These are phyloP conservation scores for Thielaviopsis euricoi DNA, from an alignment of 2,329 filamentous ascomycete species.

Conservation along the genomic window DNA sequence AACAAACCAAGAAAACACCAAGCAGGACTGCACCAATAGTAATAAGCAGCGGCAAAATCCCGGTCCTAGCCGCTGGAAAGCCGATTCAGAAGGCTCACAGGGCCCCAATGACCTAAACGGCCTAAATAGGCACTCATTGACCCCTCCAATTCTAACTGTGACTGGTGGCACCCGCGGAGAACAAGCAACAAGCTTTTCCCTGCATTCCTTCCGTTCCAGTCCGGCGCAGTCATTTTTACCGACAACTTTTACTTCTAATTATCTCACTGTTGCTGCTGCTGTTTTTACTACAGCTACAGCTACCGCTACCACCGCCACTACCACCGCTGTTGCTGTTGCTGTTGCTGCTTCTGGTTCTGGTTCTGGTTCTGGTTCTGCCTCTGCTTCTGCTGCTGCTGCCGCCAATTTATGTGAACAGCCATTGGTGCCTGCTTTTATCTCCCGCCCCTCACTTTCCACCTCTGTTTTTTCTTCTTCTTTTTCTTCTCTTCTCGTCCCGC, in stretches of 20 bases:
- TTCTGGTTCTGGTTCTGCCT: background rate
- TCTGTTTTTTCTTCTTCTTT: conserved; percentile 1
- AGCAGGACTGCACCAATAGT: background rate
- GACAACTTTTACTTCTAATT: background rate
- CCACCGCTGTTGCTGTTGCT: no score
- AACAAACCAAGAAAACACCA: background rate
- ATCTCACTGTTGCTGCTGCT: background rate
- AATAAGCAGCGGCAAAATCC: background rate
- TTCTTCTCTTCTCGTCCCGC: background rate
- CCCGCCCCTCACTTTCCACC: background rate
- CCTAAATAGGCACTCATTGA: background rate
- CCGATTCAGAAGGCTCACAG: background rate
- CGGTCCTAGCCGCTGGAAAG: background rate
- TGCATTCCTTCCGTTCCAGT: conserved; percentile 7
- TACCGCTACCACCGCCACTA: background rate
- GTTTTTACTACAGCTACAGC: background rate
- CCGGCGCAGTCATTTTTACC: background rate
- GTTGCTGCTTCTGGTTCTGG: background rate
- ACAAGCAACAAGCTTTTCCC: conserved; percentile 5
- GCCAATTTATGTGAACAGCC: background rate
- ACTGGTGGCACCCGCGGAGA: background rate
- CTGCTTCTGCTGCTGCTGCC: background rate
- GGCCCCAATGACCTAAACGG: background rate
- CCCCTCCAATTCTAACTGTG: background rate
- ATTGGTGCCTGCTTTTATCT: background rate